Conservation (phyloP, 1,139 yeast genomes). For the Geotrichum restrictum region DNA sequence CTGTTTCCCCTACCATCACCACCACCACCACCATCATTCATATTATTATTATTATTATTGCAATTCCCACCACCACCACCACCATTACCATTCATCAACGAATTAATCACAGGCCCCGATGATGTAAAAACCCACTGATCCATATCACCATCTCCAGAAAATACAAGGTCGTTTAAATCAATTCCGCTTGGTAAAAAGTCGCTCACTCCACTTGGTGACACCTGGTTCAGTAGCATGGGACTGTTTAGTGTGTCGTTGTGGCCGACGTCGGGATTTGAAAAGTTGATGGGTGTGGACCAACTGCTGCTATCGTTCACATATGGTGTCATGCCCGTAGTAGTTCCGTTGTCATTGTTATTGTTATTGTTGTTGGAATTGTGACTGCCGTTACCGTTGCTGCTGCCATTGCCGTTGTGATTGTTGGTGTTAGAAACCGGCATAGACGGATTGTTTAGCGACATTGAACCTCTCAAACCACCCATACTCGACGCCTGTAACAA, state of each 20-base stretch:
- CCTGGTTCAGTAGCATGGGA: neutral
- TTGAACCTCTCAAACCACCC: neutral
- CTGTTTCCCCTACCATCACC: neutral
- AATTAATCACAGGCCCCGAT: conserved; percentile 14
- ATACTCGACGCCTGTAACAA: neutral
- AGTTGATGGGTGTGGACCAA: neutral
- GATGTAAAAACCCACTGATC: conserved; percentile 18
- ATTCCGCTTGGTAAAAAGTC: conserved; percentile 6
- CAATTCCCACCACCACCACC: too few relatives aligned
- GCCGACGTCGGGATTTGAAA: too few relatives aligned
- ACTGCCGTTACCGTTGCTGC: neutral
- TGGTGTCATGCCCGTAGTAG: neutral
- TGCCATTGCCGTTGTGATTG: neutral
- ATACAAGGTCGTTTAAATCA: conserved; percentile 11
- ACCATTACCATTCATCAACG: neutral
- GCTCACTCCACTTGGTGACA: neutral
- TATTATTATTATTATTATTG: too few relatives aligned
- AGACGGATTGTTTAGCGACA: neutral
- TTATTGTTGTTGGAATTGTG: too few relatives aligned
- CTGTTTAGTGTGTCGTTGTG: neutral
- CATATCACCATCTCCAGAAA: conserved; percentile 5
- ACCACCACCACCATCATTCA: neutral
- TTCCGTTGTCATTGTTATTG: too few relatives aligned
- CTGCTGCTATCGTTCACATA: neutral
- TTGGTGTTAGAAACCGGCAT: neutral